These are phyloP conservation scores for Botrytis galanthina DNA, from an alignment of 2,329 filamentous ascomycete species.

Conservation along the genomic window DNA sequence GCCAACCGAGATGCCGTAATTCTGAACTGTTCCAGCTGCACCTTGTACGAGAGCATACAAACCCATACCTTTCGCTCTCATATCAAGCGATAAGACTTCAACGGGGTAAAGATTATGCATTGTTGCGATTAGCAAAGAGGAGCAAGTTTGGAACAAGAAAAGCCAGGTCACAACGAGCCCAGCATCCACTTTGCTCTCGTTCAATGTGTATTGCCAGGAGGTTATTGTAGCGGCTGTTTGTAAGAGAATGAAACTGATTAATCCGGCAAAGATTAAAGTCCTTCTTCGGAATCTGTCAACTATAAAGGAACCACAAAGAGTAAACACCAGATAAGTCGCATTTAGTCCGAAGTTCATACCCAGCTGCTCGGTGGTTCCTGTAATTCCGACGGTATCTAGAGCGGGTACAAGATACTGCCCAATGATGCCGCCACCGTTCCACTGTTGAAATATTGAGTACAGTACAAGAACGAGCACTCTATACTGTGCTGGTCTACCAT, in stretches of 20 bases:
- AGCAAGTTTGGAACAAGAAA: slow-evolving; percentile 49
- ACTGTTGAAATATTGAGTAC: slow-evolving; percentile 40
- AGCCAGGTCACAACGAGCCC: slow-evolving; percentile 48
- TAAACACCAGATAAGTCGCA: slow-evolving; percentile 29
- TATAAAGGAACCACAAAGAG: slow-evolving; percentile 26
- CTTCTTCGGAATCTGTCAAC: slow-evolving; percentile 34
- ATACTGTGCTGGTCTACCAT: slow-evolving; percentile 44
- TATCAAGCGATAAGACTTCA: slow-evolving; percentile 41
- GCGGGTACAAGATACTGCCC: slow-evolving; percentile 31
- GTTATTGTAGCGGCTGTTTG: slow-evolving; percentile 48
- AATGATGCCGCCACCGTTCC: slow-evolving; percentile 34
- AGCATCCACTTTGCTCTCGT: slow-evolving; percentile 37
- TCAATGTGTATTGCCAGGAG: slow-evolving; percentile 44
- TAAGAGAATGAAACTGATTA: slow-evolving; percentile 45
- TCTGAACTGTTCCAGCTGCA: slow-evolving; percentile 35
- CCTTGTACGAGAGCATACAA: slow-evolving; percentile 35
- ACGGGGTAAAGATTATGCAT: slow-evolving; percentile 39
- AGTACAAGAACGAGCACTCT: slow-evolving; percentile 45
- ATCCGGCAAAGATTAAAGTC: slow-evolving; percentile 46
- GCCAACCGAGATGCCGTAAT: slow-evolving; percentile 47
- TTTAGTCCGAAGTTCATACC: slow-evolving; percentile 30
- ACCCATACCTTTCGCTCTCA: slow-evolving; percentile 41
- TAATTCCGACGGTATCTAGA: slow-evolving; percentile 30
- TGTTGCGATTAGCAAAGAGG: slow-evolving; percentile 45
- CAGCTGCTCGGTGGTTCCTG: slow-evolving; percentile 23